Evolutionary conservation across 2,329 filamentous ascomycete species (phyloP), one percentile per base, ranked within the genome.

Genomic region (Nigrospora osmanthi): DNA sequence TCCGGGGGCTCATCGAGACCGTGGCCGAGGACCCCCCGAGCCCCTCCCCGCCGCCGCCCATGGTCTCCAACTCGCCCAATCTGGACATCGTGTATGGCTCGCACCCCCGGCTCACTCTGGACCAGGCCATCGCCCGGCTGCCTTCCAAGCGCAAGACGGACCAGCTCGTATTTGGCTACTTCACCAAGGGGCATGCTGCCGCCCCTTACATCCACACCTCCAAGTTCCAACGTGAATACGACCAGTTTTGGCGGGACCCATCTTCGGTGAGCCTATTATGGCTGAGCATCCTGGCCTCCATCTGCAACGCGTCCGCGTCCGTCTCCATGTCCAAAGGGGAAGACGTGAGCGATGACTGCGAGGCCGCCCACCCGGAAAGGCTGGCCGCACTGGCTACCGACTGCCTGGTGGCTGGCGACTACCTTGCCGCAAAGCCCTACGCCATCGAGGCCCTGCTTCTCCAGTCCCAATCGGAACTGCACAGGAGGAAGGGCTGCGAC

Each of bases 371-470:
- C 46, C 52, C 61, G 49, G 44, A 59, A 37, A 52, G 60, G 46
- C 42, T 73, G 40, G 56, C 61, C 40, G 54, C 49, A 15, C 60
- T 68, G 42, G 65, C 72, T 3, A 64, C 64, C 14, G 67, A 69
- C 36, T 76, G 73, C 47, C 70, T 76, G 35, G 53, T 72, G 17
- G 65, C 70, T 1, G 73, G 73, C 14, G 58, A 69, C 42, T 75
- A 75, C 53, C 63, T 75, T 40, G 58, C 61, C n/a, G 66, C 62
- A 7, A 65, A 63, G 47, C 62, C 66, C 2, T 68, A 69, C 43
- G 68, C 71, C 1, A 68, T 77, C 33, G 73, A 76, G 53, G 72
- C 73, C 1, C 56, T 75, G 12, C 57, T 75, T n/a, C 51, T 75
- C 35, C 67, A 71, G 31, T 63, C 63, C 6, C 69, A 68, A 51